Conservation (phyloP, 257 asterid genomes). For the Solanum sejunctum region DNA sequence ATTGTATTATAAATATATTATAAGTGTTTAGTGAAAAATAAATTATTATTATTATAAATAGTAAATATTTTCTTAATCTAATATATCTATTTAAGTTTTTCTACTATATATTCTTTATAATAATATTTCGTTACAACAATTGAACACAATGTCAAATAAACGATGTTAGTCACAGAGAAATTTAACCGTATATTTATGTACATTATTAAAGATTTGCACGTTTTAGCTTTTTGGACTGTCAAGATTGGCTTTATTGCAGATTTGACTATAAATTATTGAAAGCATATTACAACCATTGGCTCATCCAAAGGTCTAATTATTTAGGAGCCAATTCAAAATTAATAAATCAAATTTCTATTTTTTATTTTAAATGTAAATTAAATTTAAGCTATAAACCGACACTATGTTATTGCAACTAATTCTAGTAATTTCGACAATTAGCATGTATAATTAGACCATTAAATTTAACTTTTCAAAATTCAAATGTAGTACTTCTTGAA, state of each 20-base stretch:
- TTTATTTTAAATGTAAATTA: neutral
- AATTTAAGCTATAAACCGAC: neutral
- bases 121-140: rapidly evolving
- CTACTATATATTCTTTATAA: no score
- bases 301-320: neutral
- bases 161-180: neutral
- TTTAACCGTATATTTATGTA: neutral
- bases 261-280: neutral
- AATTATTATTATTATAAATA: no score
- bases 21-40: no score
- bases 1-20: no score
- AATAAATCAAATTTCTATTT: neutral
- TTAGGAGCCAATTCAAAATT: neutral
- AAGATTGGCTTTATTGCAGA: neutral
- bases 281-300: neutral
- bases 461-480: no score
- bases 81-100: no score
- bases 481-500: no score
- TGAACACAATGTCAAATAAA: neutral
- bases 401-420: no score
- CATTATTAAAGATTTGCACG: neutral
- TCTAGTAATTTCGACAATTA: no score
- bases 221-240: neutral
- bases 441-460: no score
- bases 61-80: no score